Conservation (phyloP, 352 stramenopile species). For the Thalassiosira exigua region DNA sequence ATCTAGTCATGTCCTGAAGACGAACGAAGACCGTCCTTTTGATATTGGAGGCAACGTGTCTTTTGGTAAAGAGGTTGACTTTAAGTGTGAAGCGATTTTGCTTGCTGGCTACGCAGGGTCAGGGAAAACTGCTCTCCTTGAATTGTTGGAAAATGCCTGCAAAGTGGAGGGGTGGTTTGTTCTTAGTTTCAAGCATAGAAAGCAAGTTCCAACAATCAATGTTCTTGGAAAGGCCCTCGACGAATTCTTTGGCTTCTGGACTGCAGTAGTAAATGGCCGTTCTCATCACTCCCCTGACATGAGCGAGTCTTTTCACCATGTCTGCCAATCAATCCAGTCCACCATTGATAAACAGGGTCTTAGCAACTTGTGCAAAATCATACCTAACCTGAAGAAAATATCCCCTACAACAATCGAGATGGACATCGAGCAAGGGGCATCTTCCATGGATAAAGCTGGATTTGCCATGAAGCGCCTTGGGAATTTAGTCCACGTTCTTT, state of each 20-base stretch:
- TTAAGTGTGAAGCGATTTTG: background rate
- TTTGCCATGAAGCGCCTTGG: background rate
- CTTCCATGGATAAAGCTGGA: slow-evolving; percentile 15
- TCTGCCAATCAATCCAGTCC: slow-evolving; percentile 12
- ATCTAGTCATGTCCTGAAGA: background rate
- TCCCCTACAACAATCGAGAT: background rate
- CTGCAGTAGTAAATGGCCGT: background rate
- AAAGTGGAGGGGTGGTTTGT: background rate
- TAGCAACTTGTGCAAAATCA: slow-evolving; percentile 15
- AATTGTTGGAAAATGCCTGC: background rate
- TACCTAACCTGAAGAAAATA: slow-evolving; percentile 21
- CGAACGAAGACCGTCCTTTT: background rate
- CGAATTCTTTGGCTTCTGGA: background rate
- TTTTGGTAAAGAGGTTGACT: background rate
- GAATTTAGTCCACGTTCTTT: slow-evolving; percentile 7
- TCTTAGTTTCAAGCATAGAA: background rate
- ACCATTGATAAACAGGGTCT: slow-evolving; percentile 22
- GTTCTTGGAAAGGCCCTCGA: background rate
- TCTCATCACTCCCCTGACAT: background rate
- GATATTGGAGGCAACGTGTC: background rate
- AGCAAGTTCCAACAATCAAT: background rate
- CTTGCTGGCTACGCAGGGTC: background rate
- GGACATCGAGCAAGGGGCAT: slow-evolving; percentile 3
- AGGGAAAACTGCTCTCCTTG: background rate
- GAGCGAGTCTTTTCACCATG: slow-evolving; percentile 16